Evolutionary conservation across 345 rosid species (phyloP).

Genomic region (Syzygium aqueum): DNA sequence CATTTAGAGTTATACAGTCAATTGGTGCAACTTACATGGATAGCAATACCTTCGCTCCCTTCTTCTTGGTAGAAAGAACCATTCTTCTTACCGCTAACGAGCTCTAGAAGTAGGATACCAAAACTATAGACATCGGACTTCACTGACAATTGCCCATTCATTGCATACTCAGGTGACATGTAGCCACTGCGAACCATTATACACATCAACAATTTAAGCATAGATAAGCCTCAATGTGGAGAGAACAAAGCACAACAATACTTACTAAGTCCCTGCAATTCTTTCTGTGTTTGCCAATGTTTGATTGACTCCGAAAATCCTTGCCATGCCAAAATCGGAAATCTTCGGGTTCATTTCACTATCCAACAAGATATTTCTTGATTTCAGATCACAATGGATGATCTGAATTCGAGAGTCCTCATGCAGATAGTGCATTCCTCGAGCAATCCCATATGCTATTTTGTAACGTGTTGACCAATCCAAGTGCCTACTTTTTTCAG

Average conservation of each 20-base stretch:
- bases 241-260: neutral
- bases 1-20: neutral
- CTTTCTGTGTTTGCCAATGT: neutral
- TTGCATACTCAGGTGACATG: slow-evolving; percentile 32
- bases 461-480: slow-evolving; percentile 8
- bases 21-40: neutral
- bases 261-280: slow-evolving; percentile 13
- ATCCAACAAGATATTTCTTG: slow-evolving; percentile 11
- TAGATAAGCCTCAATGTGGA: no score
- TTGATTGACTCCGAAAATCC: slow-evolving; percentile 3
- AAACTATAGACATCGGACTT: slow-evolving; percentile 30
- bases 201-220: neutral
- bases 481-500: neutral
- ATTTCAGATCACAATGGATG: slow-evolving; percentile 17
- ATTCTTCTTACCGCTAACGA: slow-evolving; percentile 23
- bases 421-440: slow-evolving; percentile 11
- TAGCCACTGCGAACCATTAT: slow-evolving; percentile 19
- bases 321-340: slow-evolving; percentile 18
- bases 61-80: slow-evolving; percentile 6
- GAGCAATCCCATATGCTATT: slow-evolving; percentile 11
- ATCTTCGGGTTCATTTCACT: slow-evolving; percentile 18
- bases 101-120: slow-evolving; percentile 13
- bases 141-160: slow-evolving; percentile 15
- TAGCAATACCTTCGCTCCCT: neutral
- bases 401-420: slow-evolving; percentile 11